Evolutionary conservation across 2,329 filamentous ascomycete genomes (phyloP).

Genomic region (Dothideomycetes sp.): DNA sequence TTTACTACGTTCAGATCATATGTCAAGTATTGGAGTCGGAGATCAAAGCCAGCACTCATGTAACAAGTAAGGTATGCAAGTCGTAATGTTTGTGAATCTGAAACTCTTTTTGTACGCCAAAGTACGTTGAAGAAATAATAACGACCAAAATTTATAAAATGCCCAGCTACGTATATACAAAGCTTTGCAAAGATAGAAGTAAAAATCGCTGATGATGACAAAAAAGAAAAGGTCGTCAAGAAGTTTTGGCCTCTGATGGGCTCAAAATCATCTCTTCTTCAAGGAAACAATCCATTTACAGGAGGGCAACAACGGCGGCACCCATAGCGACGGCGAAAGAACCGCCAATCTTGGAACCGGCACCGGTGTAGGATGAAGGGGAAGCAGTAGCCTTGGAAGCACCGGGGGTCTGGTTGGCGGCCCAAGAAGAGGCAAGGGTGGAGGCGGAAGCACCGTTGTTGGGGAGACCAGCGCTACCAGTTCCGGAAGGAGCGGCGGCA

Average conservation of each 20-base stretch:
- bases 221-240: neutral
- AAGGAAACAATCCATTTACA: slow-evolving; percentile 7
- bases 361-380: slow-evolving; percentile 7
- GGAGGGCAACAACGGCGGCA: slow-evolving; percentile 6
- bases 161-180: neutral
- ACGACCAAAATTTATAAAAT: too few species aligned
- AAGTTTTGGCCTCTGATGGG: too few species aligned
- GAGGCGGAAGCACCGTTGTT: slow-evolving; percentile 2
- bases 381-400: neutral
- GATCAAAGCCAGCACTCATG: too few species aligned
- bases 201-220: slow-evolving; percentile 8
- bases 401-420: slow-evolving; percentile 9
- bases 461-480: slow-evolving; percentile 2
- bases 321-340: slow-evolving; percentile 10
- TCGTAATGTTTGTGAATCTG: too few species aligned
- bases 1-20: too few species aligned
- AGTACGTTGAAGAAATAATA: too few species aligned
- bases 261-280: neutral
- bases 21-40: too few species aligned
- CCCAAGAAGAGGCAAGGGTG: slow-evolving; percentile 11
- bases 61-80: too few species aligned
- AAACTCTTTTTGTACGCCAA: too few species aligned
- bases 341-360: slow-evolving; percentile 8
- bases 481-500: slow-evolving; percentile 3
- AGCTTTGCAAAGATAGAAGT: neutral